These are phyloP conservation scores for Dactylonectria macrodidyma DNA, from an alignment of 2,329 filamentous ascomycete species.

Conservation along the genomic window DNA sequence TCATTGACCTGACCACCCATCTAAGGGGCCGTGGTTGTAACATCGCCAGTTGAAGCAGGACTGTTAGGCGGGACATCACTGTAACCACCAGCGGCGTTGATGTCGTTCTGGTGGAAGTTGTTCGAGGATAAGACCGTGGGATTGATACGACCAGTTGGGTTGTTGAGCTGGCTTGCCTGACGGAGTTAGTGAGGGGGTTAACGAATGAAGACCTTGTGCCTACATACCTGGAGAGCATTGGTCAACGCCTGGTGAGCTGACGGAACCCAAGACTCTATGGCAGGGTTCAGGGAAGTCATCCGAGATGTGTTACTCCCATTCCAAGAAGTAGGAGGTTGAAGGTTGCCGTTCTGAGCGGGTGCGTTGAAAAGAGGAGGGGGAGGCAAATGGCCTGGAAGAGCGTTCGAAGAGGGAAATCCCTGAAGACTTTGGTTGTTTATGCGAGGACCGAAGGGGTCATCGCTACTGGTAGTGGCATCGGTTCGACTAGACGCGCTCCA, in stretches of 20 bases:
- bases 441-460: background rate
- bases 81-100: background rate
- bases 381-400: background rate
- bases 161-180: constrained; percentile 6
- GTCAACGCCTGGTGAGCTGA: constrained; percentile 43
- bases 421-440: constrained; percentile 1
- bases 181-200: background rate
- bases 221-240: constrained; percentile 41
- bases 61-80: constrained; percentile 38
- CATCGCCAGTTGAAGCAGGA: constrained; percentile 9
- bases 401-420: background rate
- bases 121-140: background rate
- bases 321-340: background rate
- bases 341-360: background rate
- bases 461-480: constrained; percentile 3
- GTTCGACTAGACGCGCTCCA: background rate
- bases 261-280: constrained; percentile 40
- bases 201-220: background rate
- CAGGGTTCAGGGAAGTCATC: constrained; percentile 12
- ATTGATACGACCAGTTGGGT: background rate
- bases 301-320: background rate
- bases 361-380: background rate
- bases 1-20: constrained; percentile 40
- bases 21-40: constrained; percentile 40
- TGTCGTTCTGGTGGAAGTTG: background rate